These are phyloP conservation scores for Buddleja alternifolia DNA, from an alignment of 257 asterid species.

Conservation along the genomic window DNA sequence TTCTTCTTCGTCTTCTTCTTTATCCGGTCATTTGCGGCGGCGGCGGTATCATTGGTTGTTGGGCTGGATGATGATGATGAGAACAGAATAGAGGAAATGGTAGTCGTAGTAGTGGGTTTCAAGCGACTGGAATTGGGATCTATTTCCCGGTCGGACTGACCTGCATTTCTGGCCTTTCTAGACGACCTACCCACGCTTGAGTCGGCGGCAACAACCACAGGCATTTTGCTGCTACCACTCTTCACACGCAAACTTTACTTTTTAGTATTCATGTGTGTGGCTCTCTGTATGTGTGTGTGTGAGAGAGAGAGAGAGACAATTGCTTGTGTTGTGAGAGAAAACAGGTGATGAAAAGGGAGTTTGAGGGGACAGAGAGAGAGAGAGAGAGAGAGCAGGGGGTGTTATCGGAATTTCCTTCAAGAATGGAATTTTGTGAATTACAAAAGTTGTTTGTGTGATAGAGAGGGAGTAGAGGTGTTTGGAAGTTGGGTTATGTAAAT, in stretches of 20 bases:
- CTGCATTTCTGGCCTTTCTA: slow-evolving; percentile 59
- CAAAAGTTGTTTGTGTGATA: background rate
- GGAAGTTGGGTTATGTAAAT: background rate
- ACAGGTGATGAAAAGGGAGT: slow-evolving; percentile 17
- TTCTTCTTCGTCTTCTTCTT: no score
- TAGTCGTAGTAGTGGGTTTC: no score
- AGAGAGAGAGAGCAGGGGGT: slow-evolving; percentile 17
- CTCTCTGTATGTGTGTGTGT: slow-evolving; percentile 3
- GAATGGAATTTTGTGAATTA: slow-evolving; percentile 32
- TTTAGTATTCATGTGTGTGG: background rate
- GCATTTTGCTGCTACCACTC: slow-evolving; percentile 22
- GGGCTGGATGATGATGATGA: slow-evolving; percentile 47
- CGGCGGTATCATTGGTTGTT: slow-evolving; percentile 16
- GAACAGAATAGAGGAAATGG: slow-evolving; percentile 64
- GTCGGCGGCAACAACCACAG: slow-evolving; percentile 40
- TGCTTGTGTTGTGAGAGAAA: background rate
- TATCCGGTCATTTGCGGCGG: no score
- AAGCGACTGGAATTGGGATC: slow-evolving; percentile 59
- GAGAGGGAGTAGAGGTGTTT: background rate
- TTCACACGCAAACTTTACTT: background rate
- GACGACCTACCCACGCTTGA: slow-evolving; percentile 47
- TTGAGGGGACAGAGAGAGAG: slow-evolving; percentile 17
- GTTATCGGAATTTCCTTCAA: slow-evolving; percentile 36
- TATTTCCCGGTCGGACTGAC: slow-evolving; percentile 43
- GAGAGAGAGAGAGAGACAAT: slow-evolving; percentile 12